These are phyloP conservation scores for Teratosphaeria destructans DNA, from an alignment of 2,329 filamentous ascomycete genomes.

Conservation along the genomic window DNA sequence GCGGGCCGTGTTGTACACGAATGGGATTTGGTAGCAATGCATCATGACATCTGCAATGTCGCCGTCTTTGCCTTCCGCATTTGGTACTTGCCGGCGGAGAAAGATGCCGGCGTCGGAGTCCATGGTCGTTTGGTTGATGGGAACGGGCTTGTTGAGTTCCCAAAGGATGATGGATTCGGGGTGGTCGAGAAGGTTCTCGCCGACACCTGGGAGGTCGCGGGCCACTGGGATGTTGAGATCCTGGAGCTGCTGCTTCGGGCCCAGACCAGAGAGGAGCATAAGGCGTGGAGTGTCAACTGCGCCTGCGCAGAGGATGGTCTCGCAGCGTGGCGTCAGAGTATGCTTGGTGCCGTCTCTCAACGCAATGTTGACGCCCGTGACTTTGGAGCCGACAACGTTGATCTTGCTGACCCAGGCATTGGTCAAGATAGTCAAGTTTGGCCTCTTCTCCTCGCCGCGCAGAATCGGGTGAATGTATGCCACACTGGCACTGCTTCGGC, in stretches of 20 bases:
- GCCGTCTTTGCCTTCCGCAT: slow-evolving; percentile 60
- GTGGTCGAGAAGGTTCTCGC: slow-evolving; percentile 55
- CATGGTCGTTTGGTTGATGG: slow-evolving; percentile 75
- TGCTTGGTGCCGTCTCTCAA: slow-evolving; percentile 49
- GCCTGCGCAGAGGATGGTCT: slow-evolving; percentile 71
- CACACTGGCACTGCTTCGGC: slow-evolving; percentile 74
- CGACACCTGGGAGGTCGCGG: slow-evolving; percentile 51
- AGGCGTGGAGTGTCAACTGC: slow-evolving; percentile 70
- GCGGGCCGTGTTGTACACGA: slow-evolving; percentile 70
- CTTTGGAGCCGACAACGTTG: slow-evolving; percentile 58
- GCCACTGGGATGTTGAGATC: slow-evolving; percentile 43
- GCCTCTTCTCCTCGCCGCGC: slow-evolving; percentile 67
- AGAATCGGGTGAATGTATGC: slow-evolving; percentile 91
- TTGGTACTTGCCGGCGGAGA: slow-evolving; percentile 63
- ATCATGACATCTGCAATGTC: slow-evolving; percentile 83
- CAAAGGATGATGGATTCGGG: slow-evolving; percentile 59
- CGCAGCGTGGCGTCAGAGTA: slow-evolving; percentile 52
- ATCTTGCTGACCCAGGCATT: slow-evolving; percentile 80
- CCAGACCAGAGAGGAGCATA: slow-evolving; percentile 43
- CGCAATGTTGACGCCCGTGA: slow-evolving; percentile 62
- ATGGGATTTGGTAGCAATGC: slow-evolving; percentile 94
- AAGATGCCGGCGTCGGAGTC: slow-evolving; percentile 85
- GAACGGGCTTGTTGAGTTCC: slow-evolving; percentile 72
- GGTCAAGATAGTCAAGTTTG: slow-evolving; percentile 77
- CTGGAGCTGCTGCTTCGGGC: slow-evolving; percentile 38